These are phyloP conservation scores for Penicillium sp. DNA, from an alignment of 2,329 filamentous ascomycete genomes.

Conservation along the genomic window DNA sequence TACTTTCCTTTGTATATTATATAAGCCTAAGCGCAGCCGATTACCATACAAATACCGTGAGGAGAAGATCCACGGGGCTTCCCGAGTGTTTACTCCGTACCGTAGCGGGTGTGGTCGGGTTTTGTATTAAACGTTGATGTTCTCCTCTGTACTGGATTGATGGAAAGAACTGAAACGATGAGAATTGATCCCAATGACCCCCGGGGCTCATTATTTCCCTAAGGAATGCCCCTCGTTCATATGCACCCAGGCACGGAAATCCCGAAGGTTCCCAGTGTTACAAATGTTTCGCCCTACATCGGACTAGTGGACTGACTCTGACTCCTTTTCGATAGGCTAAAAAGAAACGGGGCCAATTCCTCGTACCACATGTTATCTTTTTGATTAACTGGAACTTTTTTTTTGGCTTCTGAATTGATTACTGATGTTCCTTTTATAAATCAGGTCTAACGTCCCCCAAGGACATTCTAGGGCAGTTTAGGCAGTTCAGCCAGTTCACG, in stretches of 20 bases:
- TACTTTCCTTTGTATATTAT: too few species aligned
- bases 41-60: slow-evolving; percentile 6
- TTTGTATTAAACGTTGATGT: not conserved
- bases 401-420: not conserved
- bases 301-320: slow-evolving; percentile 6
- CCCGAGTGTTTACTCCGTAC: slow-evolving; percentile 13
- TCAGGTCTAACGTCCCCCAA: too few species aligned
- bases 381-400: not conserved
- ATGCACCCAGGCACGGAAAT: slow-evolving; percentile 15
- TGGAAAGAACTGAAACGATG: too few species aligned
- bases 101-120: slow-evolving; percentile 21
- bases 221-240: slow-evolving; percentile 25
- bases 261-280: slow-evolving; percentile 3
- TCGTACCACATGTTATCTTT: slow-evolving; percentile 2
- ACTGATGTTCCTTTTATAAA: too few species aligned
- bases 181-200: too few species aligned
- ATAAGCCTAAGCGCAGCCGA: not conserved
- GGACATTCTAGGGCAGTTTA: not conserved
- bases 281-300: slow-evolving; percentile 2
- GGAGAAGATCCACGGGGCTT: slow-evolving; percentile 17
- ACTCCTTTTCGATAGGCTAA: not conserved
- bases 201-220: not conserved
- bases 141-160: too few species aligned
- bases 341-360: not conserved
- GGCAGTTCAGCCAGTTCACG: too few species aligned